Evolutionary conservation across 768 basidiomycete species (phyloP).

Genomic region (Hydnum rufescens): DNA sequence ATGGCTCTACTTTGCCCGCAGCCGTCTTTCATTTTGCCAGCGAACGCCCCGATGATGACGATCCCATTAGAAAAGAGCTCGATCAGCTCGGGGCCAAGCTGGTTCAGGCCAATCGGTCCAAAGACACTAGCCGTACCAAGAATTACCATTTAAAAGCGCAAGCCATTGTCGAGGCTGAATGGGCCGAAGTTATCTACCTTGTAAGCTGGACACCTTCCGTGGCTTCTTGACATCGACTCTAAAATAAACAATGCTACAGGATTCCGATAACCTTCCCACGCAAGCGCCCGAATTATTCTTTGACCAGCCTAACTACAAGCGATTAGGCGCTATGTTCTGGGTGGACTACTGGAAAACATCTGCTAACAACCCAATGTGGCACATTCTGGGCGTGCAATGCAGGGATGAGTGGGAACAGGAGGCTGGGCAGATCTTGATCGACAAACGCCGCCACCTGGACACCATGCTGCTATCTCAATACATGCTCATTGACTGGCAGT

Average conservation of each 20-base stretch:
- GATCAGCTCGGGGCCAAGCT: conserved; percentile 12
- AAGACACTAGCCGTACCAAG: conserved; percentile 16
- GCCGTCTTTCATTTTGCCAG: neutral
- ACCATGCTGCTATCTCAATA: conserved; percentile 14
- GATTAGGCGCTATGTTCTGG: conserved; percentile 19
- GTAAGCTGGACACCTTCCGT: conserved; percentile 12
- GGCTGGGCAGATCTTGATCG: conserved; percentile 25
- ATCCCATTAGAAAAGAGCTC: conserved; percentile 13
- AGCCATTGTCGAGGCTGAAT: conserved; percentile 16
- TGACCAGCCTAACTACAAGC: conserved; percentile 19
- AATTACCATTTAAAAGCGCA: conserved; percentile 20
- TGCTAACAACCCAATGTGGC: conserved; percentile 18
- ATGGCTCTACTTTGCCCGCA: neutral
- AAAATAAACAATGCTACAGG: conserved; percentile 5
- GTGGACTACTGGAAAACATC: conserved; percentile 25
- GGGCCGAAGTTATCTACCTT: conserved; percentile 23
- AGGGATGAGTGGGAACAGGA: conserved; percentile 27
- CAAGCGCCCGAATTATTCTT: conserved; percentile 21
- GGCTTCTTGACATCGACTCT: conserved; percentile 7
- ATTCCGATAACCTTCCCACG: conserved; percentile 18
- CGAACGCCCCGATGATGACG: conserved; percentile 14
- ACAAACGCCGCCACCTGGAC: conserved; percentile 24
- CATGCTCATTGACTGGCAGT: conserved; percentile 17
- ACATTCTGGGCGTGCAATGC: conserved; percentile 23
- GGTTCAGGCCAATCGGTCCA: conserved; percentile 16